Evolutionary conservation across 352 stramenopile species (phyloP), one percentile per base, ranked within the genome.

Genomic region (Globisporangium viniferum): DNA sequence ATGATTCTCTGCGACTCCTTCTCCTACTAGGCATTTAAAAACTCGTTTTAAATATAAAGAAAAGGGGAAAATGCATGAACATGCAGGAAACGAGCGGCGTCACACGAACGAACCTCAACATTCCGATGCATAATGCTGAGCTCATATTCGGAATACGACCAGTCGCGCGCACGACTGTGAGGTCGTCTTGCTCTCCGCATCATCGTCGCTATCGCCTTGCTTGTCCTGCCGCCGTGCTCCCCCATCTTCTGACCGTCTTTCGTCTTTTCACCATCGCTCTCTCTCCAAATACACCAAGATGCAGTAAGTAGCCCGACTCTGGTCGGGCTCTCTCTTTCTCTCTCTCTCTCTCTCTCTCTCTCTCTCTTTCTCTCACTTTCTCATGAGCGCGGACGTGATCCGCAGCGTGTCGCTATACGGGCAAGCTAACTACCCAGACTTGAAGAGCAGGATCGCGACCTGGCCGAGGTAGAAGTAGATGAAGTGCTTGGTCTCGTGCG

Each of bases 401-500:
- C 36, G 9, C 36, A 14, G 41, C 41, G 15, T 29, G 49, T 56
- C 49, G 49, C 27, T 56, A 33, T 9, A 6, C 15, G 22, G 15
- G 5, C 36, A 7, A 22, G 8, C 8, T 33, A 14, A n/a, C 29
- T 71, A 92, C 10, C 86, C 86, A 31, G 84, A 98, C 92, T 97
- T 99, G 78, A 97, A 98, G 61, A 98, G 80, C 64, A 96, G 90
- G 66, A 98, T 93, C 36, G 91, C 94, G 60, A 96, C 90, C 70
- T 98, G 94, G 18, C 93, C 93, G 63, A 98, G 77, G 89, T 98
- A 98, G 70, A 98, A 98, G 84, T 98, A 98, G 75, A 98, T 97
- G 73, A 98, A 98, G 75, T 97, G 94, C 68, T 91, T 95, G 66
- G 91, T 94, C 79, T 98, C 92, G 73, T 98, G 92, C 61, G 93